Conservation (phyloP, 192 early-diverging fungal genomes). For the Helicostylum pulchrum region DNA sequence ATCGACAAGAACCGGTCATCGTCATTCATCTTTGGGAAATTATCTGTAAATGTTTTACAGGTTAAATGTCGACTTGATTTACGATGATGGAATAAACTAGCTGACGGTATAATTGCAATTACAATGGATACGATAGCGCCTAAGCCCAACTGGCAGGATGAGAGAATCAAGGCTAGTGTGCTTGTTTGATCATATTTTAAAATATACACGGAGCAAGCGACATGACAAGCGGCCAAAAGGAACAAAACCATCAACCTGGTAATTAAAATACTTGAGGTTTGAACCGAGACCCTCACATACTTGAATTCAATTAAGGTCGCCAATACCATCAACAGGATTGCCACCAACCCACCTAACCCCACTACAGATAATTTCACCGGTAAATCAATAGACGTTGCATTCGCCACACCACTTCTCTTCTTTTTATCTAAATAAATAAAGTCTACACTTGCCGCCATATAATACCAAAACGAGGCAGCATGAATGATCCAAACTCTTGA, state of each 20-base stretch:
- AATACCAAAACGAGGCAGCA: conserved; percentile 63
- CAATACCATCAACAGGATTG: conserved; percentile 49
- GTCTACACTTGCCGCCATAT: conserved; percentile 58
- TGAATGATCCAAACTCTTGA: conserved; percentile 73
- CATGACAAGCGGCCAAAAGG: conserved; percentile 47
- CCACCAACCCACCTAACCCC: conserved; percentile 52
- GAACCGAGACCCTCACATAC: conserved; percentile 49
- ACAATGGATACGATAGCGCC: conserved; percentile 55
- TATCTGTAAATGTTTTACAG: conserved; percentile 55
- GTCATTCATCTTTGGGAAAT: conserved; percentile 54
- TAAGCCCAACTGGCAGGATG: conserved; percentile 58
- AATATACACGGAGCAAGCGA: conserved; percentile 45
- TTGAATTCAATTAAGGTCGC: conserved; percentile 55
- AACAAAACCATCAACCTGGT: conserved; percentile 42
- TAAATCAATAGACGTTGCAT: conserved; percentile 15
- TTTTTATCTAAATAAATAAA: conserved; percentile 44
- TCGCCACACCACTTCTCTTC: conserved; percentile 6
- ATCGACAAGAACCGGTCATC: conserved; percentile 57
- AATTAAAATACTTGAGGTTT: conserved; percentile 32
- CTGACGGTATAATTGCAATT: conserved; percentile 54
- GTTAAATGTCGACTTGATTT: conserved; percentile 16
- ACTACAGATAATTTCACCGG: conserved; percentile 46
- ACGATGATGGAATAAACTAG: conserved; percentile 43
- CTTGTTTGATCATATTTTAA: conserved; percentile 15
- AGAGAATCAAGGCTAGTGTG: conserved; percentile 46